Evolutionary conservation across 2,329 filamentous ascomycete genomes (phyloP).

Genomic region (Aspergillus carbonarius): DNA sequence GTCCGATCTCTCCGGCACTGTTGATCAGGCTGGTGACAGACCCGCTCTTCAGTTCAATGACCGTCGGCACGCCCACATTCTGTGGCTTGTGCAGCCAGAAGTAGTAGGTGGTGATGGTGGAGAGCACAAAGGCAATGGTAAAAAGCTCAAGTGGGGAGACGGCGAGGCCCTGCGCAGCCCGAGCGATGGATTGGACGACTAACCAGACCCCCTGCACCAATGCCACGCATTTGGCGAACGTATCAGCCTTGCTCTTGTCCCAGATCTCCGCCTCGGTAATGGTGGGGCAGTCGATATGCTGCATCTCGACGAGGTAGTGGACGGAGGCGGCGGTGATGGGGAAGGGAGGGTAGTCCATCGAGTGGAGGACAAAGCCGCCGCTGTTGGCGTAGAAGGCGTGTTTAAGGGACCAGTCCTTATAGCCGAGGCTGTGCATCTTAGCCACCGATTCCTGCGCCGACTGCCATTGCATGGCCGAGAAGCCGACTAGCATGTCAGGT

Average conservation of each 20-base stretch:
- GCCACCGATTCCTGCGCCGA: conserved; percentile 1
- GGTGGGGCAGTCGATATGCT: background rate
- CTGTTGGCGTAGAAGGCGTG: conserved; percentile 8
- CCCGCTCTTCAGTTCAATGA: background rate
- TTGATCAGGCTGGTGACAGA: background rate
- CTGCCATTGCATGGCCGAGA: conserved; percentile 7
- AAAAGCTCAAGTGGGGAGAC: conserved; percentile 2
- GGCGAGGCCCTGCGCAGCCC: background rate
- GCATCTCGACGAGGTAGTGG: background rate
- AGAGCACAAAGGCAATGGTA: conserved; percentile 1
- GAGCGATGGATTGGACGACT: background rate
- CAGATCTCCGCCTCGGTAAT: conserved; percentile 1
- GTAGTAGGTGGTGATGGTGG: conserved; percentile 2
- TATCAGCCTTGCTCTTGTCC: conserved; percentile 3
- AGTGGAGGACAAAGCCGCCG: background rate
- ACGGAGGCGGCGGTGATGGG: background rate
- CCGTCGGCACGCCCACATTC: background rate
- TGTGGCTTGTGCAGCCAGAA: conserved; percentile 9
- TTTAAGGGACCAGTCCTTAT: background rate
- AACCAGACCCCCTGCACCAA: conserved; percentile 4
- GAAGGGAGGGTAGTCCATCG: conserved; percentile 1
- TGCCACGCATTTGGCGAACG: background rate
- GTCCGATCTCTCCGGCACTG: background rate
- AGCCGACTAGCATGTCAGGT: conserved; percentile 1
- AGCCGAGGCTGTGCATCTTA: background rate